Evolutionary conservation across 306 rosid species (phyloP), one percentile per base, ranked within the genome.

Genomic region (Ziziphus jujuba): DNA sequence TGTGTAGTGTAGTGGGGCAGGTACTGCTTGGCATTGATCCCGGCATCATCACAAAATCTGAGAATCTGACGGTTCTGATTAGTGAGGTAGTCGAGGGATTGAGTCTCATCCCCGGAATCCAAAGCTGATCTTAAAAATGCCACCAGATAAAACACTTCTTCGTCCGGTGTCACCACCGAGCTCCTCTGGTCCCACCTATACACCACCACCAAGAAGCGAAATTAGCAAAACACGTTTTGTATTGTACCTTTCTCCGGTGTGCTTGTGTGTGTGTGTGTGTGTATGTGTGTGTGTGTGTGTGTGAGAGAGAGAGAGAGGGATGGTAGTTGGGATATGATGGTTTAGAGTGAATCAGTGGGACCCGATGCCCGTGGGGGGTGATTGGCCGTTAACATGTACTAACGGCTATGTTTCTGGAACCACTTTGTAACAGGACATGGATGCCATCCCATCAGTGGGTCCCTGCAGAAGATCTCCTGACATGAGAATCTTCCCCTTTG

Each of bases 111-210:
- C 6, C 84, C 87, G 16, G 52, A 56, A 66, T 90, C 96, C 80
- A 90, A 61, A 17, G 97, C 96, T 25, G 97, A 90, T 72, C 97
- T 83, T 55, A 93, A 80, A 81, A 93, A 80, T 1, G 90, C 99
- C 83, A 93, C 99, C 28, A 93, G 77, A 81, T 93, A 93, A 80
- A 93, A 93, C 63, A 93, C 84, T 1, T 88, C 92, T 70, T 90
- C 99, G 5, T 85, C 95, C 14, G 90, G 89, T 8, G 81, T 90
- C 87, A 90, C 96, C 71, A 62, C 95, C 59, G 99, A 90, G 82
- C 83, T 93, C 83, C 89, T 63, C 28, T 78, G 75, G 87, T 88
- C 95, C 97, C 99, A 93, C 83, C 99, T 90, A 19, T 74, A 65
- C 14, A 59, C 15, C 57, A 38, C 57, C 74, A 50, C 53, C 40